These are phyloP conservation scores for Crithidia fasciculata DNA, from an alignment of 208 protist species.

Conservation along the genomic window DNA sequence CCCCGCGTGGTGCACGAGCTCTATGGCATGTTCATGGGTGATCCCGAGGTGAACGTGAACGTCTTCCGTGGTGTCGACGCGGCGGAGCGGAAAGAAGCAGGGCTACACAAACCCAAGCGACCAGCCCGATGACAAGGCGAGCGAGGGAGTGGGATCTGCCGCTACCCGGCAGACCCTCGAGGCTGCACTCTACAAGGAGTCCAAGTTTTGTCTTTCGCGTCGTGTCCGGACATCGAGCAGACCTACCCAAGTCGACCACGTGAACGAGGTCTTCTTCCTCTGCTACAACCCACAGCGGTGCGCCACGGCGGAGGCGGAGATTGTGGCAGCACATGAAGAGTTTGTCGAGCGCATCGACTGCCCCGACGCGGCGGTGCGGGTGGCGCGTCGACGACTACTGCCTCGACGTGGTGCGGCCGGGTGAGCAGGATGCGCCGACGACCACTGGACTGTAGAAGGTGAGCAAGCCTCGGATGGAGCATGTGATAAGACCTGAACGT, in stretches of 20 bases:
- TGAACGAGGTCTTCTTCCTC: constrained; percentile 74
- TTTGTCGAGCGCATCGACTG: constrained; percentile 26
- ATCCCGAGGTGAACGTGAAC: constrained; percentile 65
- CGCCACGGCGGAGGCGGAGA: constrained; percentile 34
- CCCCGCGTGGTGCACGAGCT: constrained; percentile 39
- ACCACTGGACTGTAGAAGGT: too few relatives aligned
- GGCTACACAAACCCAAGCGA: constrained; percentile 63
- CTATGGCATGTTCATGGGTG: constrained; percentile 51
- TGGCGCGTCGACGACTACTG: constrained; percentile 62
- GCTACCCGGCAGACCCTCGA: constrained; percentile 53
- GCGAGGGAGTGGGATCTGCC: constrained; percentile 68
- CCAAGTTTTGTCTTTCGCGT: constrained; percentile 52
- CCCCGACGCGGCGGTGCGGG: constrained; percentile 33
- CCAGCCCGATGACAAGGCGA: constrained; percentile 45
- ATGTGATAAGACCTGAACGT: constrained; percentile 58
- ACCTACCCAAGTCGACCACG: constrained; percentile 49
- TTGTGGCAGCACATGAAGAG: constrained; percentile 39
- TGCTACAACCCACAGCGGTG: constrained; percentile 60
- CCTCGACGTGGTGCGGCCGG: constrained; percentile 69
- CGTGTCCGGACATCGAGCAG: constrained; percentile 50
- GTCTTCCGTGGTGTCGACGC: constrained; percentile 51
- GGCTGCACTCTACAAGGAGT: constrained; percentile 52
- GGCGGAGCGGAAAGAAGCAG: constrained; percentile 28
- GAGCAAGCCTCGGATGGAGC: constrained; percentile 65
- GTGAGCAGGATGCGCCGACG: too few relatives aligned